Conservation (phyloP, 257 asterid species). For the Solanum piurae region DNA sequence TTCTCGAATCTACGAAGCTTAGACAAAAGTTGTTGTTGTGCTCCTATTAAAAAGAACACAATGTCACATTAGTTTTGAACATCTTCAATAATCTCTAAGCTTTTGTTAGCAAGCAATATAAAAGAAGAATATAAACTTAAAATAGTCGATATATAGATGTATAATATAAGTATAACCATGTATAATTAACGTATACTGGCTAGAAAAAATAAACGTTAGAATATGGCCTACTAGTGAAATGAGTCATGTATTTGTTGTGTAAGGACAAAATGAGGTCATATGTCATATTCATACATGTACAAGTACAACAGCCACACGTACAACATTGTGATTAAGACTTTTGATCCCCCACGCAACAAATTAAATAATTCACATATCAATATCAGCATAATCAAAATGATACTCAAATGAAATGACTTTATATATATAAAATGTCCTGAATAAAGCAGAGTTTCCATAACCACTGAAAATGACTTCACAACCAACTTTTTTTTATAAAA, state of each 20-base stretch:
- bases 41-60: conserved; percentile 25
- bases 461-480: conserved; percentile 23
- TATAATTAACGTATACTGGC: not conserved
- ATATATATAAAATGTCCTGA: not conserved
- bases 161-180: not conserved
- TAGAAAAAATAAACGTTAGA: not conserved
- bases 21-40: conserved; percentile 42
- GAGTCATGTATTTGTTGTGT: not conserved
- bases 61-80: not conserved
- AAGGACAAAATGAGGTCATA: not conserved
- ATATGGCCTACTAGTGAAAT: not conserved
- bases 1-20: conserved; percentile 46
- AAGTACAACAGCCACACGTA: not conserved
- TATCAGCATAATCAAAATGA: not conserved
- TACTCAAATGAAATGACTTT: not conserved
- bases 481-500: not conserved
- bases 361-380: not conserved
- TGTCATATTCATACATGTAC: not conserved
- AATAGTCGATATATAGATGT: not conserved
- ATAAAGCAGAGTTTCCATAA: not conserved
- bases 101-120: not conserved
- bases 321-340: not conserved
- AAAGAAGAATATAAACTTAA: not conserved
- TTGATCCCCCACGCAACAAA: not conserved
- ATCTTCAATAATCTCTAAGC: not conserved